These are phyloP conservation scores for Teunomyces aglyptinius DNA, from an alignment of 805 yeast genomes.

Conservation along the genomic window DNA sequence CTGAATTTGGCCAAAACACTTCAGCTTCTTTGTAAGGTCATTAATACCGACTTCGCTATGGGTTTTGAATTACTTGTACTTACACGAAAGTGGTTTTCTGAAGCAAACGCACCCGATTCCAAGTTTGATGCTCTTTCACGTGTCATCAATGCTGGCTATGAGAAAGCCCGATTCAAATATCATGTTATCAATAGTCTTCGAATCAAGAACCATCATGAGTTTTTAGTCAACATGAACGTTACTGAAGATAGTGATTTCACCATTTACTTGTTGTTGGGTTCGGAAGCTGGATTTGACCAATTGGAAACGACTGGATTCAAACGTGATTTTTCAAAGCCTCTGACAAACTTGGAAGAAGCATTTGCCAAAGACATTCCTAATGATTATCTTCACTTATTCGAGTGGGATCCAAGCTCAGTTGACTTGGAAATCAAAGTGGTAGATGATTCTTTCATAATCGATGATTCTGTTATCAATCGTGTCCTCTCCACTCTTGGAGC, in stretches of 20 bases:
- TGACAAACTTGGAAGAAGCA: constrained; percentile 19
- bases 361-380: constrained; percentile 27
- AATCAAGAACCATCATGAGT: constrained; percentile 24
- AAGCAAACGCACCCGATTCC: neutral
- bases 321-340: constrained; percentile 22
- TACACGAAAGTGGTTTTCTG: constrained; percentile 22
- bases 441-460: constrained; percentile 16
- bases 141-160: constrained; percentile 51
- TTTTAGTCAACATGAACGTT: constrained; percentile 27
- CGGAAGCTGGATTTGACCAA: constrained; percentile 19
- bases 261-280: constrained; percentile 27
- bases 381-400: constrained; percentile 18
- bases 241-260: constrained; percentile 13
- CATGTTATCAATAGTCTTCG: constrained; percentile 42
- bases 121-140: constrained; percentile 8
- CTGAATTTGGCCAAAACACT: too few species aligned
- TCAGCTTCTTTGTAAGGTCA: too few species aligned
- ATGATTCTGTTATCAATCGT: constrained; percentile 16
- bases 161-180: constrained; percentile 45
- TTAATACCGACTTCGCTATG: constrained; percentile 10
- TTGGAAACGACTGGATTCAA: constrained; percentile 19
- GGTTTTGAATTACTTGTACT: constrained; percentile 22
- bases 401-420: constrained; percentile 13
- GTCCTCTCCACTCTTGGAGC: constrained; percentile 27
- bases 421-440: constrained; percentile 17